Evolutionary conservation across 2,329 filamentous ascomycete species (phyloP), one percentile per base, ranked within the genome.

Genomic region (Colletotrichum filicis): DNA sequence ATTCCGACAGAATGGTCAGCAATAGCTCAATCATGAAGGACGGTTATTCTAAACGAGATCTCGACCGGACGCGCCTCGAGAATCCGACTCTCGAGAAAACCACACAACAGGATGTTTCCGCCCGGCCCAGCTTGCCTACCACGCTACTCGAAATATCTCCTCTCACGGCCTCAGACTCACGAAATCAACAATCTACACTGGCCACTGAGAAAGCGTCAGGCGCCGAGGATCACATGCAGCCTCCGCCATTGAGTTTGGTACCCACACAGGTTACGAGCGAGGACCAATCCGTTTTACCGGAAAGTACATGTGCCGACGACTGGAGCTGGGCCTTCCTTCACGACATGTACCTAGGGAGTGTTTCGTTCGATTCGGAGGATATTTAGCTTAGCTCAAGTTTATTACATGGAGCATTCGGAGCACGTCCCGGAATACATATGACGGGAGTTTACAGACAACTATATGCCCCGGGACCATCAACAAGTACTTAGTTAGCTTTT

Each of bases 11-110:
- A 66, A 80, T 87, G 19, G 84, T 84, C 68, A 85, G 86, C 71
- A 84, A 87, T 56, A 84, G 85, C 28, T 78, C 79, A 30, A 83
- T 86, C 19, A 77, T 82, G 37, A 76, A 80, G 8, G 80, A 82
- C 75, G 55, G 55, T 16, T 46, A 46, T 46, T 46, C 16, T 46
- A 32, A 73, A 59, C 22, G 77, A 78, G 57, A 76, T 74, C 66
- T 76, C 14, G 32, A 75, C 8, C 11, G 7, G 42, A 46, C 7
- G 19, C 42, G 42, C 19, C 42, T 46, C 19, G 16, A 46, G 8
- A n/a, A 46, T 9, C 7, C 19, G 16, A n/a, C 16, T 46, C 7
- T 2, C n/a, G 16, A n/a, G 4, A n/a, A 42, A 16, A n/a, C 19
- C 16, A n/a, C 42, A 46, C 16, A 46, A n/a, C 42, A 46, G 19